Conservation (phyloP, 768 basidiomycete species). For the Clavulina sp. region DNA sequence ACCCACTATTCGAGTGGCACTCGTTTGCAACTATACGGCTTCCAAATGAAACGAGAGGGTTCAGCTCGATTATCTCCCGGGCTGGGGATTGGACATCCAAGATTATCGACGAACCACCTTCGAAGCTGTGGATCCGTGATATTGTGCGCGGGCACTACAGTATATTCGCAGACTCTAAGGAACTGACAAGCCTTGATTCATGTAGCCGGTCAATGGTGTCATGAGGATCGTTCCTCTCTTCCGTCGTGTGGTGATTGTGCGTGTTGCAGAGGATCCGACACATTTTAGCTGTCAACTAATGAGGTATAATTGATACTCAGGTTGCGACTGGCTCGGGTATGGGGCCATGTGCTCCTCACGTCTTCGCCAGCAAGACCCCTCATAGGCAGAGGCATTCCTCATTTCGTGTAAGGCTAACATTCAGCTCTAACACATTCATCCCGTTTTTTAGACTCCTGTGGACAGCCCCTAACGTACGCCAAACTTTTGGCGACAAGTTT, state of each 20-base stretch:
- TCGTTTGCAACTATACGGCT: constrained; percentile 9
- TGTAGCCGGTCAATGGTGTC: constrained; percentile 7
- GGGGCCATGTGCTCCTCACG: constrained; percentile 39
- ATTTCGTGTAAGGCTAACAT: no score
- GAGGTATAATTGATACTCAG: constrained; percentile 15
- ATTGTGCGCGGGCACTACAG: no score
- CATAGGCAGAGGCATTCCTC: no score
- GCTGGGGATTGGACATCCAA: constrained; percentile 44
- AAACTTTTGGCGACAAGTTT: constrained; percentile 43
- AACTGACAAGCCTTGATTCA: no score
- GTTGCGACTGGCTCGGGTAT: constrained; percentile 45
- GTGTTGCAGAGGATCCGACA: no score
- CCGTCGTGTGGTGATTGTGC: no score
- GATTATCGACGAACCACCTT: constrained; percentile 35
- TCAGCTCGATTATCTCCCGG: constrained; percentile 37
- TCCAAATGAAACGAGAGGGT: constrained; percentile 26
- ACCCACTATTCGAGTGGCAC: constrained; percentile 9
- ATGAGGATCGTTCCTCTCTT: constrained; percentile 10
- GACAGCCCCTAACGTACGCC: constrained; percentile 41
- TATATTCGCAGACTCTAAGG: no score
- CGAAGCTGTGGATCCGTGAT: constrained; percentile 38
- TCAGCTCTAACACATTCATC: no score
- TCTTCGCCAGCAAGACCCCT: constrained; percentile 33
- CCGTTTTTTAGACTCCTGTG: no score
- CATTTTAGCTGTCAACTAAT: no score